phyloP scores from a whole-genome alignment of 106 monocot species.

The Acorus calamus region DNA sequence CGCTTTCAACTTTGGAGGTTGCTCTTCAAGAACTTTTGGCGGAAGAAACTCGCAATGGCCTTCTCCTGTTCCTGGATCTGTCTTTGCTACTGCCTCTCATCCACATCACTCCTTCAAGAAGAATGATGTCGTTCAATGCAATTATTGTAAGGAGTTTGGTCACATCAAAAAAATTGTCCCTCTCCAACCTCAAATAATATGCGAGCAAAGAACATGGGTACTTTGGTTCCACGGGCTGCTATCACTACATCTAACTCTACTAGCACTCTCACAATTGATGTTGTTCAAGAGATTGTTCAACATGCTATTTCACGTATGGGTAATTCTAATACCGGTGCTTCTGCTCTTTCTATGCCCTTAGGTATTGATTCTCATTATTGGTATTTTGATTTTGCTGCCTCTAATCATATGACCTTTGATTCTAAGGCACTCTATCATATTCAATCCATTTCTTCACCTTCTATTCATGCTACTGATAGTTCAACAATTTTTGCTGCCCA shows the following conservation, averaged over 20 bases:
- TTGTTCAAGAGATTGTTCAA: not conserved
- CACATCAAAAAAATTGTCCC: not conserved
- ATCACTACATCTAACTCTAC: not conserved
- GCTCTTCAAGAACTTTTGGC: not conserved
- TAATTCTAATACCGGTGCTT: not conserved
- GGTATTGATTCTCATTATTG: no score
- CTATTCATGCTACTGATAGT: not conserved
- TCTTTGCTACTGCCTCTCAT: not conserved
- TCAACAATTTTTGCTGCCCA: no score
- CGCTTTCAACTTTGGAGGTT: not conserved
- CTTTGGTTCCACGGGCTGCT: not conserved
- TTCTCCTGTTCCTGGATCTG: not conserved
- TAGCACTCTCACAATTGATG: not conserved
- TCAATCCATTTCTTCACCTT: not conserved
- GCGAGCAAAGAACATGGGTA: not conserved
- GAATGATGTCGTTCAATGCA: no score
- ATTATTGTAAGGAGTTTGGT: not conserved
- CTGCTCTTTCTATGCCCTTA: not conserved
- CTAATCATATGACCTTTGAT: slow-evolving; percentile 2
- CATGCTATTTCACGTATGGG: not conserved
- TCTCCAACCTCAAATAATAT: not conserved
- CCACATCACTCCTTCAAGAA: no score
- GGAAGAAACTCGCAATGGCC: not conserved
- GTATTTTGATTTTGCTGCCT: not conserved
- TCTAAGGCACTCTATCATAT: not conserved